A percentile compares a stretch with the other conserved stretches of the same genome.
phyloP scores from a whole-genome alignment of 164 flowering plant species.

The Aristolochia fimbriata region DNA sequence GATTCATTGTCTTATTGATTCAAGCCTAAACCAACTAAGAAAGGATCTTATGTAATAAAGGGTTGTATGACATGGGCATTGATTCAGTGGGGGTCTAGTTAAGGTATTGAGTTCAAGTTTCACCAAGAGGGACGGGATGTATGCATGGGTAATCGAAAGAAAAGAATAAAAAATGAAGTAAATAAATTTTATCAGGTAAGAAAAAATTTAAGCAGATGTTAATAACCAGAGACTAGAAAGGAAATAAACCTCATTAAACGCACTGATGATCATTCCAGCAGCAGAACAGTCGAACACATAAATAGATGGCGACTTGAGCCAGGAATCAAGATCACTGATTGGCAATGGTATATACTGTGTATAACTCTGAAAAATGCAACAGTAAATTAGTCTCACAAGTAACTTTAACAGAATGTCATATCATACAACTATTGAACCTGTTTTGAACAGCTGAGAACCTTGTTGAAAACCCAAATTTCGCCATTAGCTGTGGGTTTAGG shows the following conservation, averaged over 20 bases:
- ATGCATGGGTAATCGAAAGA: too few relatives aligned
- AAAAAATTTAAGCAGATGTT: neutral
- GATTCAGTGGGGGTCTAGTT: too few relatives aligned
- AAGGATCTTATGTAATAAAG: neutral
- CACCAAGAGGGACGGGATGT: too few relatives aligned
- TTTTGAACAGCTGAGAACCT: slow-evolving; percentile 30
- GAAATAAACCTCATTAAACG: slow-evolving; percentile 64
- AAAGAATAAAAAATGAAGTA: too few relatives aligned
- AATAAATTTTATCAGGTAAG: too few relatives aligned
- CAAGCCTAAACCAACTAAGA: neutral
- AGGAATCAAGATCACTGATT: slow-evolving; percentile 85
- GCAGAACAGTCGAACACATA: slow-evolving; percentile 99
- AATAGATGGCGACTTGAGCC: slow-evolving; percentile 93
- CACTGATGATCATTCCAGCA: slow-evolving; percentile 84
- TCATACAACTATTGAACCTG: neutral
- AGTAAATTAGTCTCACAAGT: neutral
- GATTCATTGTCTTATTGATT: neutral
- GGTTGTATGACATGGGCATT: too few relatives aligned
- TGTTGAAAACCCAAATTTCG: slow-evolving; percentile 97
- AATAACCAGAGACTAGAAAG: neutral
- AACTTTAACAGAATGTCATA: neutral
- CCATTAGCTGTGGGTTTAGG: slow-evolving; percentile 94
- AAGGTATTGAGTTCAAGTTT: too few relatives aligned
- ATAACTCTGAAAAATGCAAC: slow-evolving; percentile 49
- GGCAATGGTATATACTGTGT: slow-evolving; percentile 95